Percentiles rank a stretch among this genome's conserved stretches.
Conservation (phyloP, 1,284 basidiomycete species). For the Rhodotorula sp. region DNA sequence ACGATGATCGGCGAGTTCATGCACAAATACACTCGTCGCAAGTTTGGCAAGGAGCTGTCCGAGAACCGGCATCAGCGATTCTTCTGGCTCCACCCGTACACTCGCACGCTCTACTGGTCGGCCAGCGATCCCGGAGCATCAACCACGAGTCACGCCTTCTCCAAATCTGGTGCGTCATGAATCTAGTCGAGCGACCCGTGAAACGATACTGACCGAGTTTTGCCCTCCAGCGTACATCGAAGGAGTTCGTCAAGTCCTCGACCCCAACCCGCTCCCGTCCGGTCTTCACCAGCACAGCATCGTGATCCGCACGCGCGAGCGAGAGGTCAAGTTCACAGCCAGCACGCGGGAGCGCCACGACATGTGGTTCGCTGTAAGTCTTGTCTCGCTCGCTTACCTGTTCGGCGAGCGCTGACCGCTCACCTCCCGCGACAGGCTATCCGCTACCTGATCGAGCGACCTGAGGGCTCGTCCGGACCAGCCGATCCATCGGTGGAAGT, state of each 20-base stretch:
- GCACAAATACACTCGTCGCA: constrained; percentile 91
- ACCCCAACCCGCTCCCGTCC: constrained; percentile 88
- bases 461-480: constrained; percentile 44
- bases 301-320: constrained; percentile 82
- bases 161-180: constrained; percentile 83
- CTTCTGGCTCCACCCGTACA: constrained; percentile 99
- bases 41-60: constrained; percentile 87
- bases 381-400: constrained; percentile 2
- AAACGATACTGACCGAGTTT: background rate
- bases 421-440: constrained; percentile 60
- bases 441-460: constrained; percentile 75
- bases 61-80: constrained; percentile 90
- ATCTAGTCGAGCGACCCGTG: background rate
- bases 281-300: constrained; percentile 91
- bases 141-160: constrained; percentile 79
- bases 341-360: constrained; percentile 91
- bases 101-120: constrained; percentile 96
- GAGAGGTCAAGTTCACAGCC: constrained; percentile 97
- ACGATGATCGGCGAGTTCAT: constrained; percentile 99
- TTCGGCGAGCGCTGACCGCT: constrained; percentile 2
- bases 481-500: background rate
- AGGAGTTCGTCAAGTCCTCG: constrained; percentile 80
- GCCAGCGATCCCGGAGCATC: constrained; percentile 81
- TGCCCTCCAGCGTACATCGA: constrained; percentile 82
- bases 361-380: constrained; percentile 74